These are phyloP conservation scores for Saturnispora ahearnii DNA, from an alignment of 805 yeast genomes.

Conservation along the genomic window DNA sequence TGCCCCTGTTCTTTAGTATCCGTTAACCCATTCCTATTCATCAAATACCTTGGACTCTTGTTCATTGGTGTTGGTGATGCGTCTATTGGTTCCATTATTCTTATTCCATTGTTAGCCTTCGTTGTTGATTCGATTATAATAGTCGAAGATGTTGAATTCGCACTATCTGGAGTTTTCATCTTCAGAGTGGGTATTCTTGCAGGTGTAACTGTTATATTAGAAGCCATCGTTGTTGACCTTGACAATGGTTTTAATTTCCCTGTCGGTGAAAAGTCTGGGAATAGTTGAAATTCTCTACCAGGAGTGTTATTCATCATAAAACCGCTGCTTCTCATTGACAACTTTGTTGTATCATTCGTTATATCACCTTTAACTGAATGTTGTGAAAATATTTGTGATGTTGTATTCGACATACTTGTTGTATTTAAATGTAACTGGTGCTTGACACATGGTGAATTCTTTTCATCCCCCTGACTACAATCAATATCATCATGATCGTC, in stretches of 20 bases:
- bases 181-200: neutral
- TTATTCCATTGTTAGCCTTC: conserved; percentile 2
- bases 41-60: conserved; percentile 10
- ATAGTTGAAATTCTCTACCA: neutral
- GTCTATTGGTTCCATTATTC: conserved; percentile 10
- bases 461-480: neutral
- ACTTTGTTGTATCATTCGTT: conserved; percentile 3
- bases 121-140: conserved; percentile 24
- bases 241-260: neutral
- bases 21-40: neutral
- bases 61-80: conserved; percentile 28
- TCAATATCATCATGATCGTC: neutral
- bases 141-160: conserved; percentile 29
- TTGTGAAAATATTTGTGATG: conserved; percentile 6
- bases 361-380: neutral
- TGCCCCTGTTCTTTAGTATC: neutral
- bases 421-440: conserved; percentile 5
- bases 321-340: neutral
- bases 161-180: conserved; percentile 5
- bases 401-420: conserved; percentile 1
- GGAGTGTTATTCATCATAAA: neutral
- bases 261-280: conserved; percentile 2
- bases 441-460: conserved; percentile 4
- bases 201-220: neutral
- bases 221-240: conserved; percentile 2